These are phyloP conservation scores for Termitomyces sp. DNA, from an alignment of 1,284 basidiomycete genomes.

Conservation along the genomic window DNA sequence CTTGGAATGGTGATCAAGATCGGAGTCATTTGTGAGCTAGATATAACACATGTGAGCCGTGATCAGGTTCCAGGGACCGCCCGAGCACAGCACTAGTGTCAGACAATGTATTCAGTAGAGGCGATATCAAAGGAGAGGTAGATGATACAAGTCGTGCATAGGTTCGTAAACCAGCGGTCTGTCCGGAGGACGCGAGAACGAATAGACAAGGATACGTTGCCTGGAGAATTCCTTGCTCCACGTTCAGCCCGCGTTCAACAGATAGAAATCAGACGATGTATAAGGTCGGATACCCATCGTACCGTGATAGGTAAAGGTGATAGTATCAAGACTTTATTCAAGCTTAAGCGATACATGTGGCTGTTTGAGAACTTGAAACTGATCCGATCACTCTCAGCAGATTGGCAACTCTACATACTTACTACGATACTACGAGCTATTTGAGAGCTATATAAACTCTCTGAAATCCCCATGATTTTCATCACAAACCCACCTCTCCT, in stretches of 20 bases:
- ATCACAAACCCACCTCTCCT: neutral
- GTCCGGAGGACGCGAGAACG: constrained; percentile 6
- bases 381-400: constrained; percentile 1
- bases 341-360: neutral
- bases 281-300: neutral
- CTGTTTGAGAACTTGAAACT: constrained; percentile 5
- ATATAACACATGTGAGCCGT: neutral
- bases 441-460: constrained; percentile 12
- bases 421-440: neutral
- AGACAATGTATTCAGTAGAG: neutral
- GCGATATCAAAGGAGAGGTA: neutral
- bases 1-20: neutral
- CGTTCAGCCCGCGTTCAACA: neutral
- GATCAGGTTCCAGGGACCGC: constrained; percentile 3
- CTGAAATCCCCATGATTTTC: constrained; percentile 1
- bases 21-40: neutral
- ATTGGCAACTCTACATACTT: neutral
- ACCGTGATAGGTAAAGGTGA: neutral
- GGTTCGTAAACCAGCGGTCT: constrained; percentile 9
- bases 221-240: neutral
- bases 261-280: neutral
- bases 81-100: neutral
- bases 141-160: constrained; percentile 2
- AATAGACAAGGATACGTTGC: neutral
- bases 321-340: neutral